Evolutionary conservation across 148 eudicot species (phyloP).

Genomic region (Spergularia marina): DNA sequence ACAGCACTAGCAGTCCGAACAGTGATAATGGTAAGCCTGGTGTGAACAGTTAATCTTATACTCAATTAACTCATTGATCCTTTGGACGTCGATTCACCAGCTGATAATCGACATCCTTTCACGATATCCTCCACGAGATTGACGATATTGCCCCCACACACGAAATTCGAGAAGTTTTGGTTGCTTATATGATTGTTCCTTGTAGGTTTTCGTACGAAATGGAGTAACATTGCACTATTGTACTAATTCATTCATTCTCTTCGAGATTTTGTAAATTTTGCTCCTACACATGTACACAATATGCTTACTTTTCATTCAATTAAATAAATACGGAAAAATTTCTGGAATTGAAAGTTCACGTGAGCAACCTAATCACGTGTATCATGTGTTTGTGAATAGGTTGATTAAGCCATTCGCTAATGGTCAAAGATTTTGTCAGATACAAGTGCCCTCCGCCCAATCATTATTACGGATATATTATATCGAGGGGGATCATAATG

Average conservation of each 20-base stretch:
- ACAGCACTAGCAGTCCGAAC: constrained; percentile 26
- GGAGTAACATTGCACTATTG: background rate
- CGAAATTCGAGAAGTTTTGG: too few species aligned
- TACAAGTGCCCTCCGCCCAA: too few species aligned
- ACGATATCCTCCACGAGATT: too few species aligned
- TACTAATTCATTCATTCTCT: constrained; percentile 20
- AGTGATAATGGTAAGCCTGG: constrained; percentile 36
- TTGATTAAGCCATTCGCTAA: too few species aligned
- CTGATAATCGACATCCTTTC: too few species aligned
- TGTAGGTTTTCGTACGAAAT: constrained; percentile 11
- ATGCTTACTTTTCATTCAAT: background rate
- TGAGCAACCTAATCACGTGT: too few species aligned
- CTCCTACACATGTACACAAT: background rate
- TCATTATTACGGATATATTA: too few species aligned
- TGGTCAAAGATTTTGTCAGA: too few species aligned
- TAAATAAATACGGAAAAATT: background rate
- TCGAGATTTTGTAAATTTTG: constrained; percentile 16
- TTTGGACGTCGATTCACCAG: background rate
- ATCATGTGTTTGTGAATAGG: too few species aligned
- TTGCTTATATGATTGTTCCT: background rate
- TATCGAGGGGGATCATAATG: too few species aligned
- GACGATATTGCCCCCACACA: too few species aligned
- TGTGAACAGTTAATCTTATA: background rate
- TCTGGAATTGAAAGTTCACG: too few species aligned
- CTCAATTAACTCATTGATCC: background rate